Percentiles rank a stretch among this genome's conserved stretches.
Conservation (phyloP, 768 basidiomycete genomes). For the Podaxis mareebaensis region DNA sequence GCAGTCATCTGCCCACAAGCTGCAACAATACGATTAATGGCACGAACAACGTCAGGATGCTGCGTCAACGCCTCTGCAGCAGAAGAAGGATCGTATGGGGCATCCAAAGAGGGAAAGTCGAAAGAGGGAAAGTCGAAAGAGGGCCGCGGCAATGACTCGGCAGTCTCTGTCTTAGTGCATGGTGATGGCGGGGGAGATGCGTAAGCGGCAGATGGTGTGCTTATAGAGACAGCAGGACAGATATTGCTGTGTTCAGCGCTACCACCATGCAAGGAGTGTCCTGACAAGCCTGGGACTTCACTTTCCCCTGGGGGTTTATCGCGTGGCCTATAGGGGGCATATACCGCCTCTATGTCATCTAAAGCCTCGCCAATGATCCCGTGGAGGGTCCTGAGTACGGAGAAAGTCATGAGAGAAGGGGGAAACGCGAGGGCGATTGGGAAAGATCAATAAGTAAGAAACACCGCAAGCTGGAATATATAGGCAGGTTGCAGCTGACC, state of each 20-base stretch:
- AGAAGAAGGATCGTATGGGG: conserved; percentile 45
- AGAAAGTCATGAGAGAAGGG: conserved; percentile 51
- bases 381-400: conserved; percentile 62
- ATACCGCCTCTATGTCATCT: conserved; percentile 66
- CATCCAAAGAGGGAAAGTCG: conserved; percentile 62
- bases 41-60: conserved; percentile 59
- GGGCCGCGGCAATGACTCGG: conserved; percentile 1
- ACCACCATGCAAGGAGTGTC: background rate
- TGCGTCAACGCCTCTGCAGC: conserved; percentile 55
- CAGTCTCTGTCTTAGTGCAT: conserved; percentile 22
- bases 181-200: conserved; percentile 36
- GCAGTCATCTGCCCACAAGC: conserved; percentile 68
- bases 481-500: conserved; percentile 15
- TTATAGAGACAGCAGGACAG: conserved; percentile 10
- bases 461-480: conserved; percentile 4
- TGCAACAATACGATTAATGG: conserved; percentile 65
- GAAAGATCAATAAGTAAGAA: conserved; percentile 8
- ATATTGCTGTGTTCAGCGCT: background rate
- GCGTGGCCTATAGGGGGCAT: conserved; percentile 31
- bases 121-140: conserved; percentile 46
- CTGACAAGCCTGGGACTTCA: conserved; percentile 12
- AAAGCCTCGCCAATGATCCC: conserved; percentile 67
- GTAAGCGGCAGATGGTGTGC: conserved; percentile 26
- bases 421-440: conserved; percentile 1
- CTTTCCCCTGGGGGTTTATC: conserved; percentile 18